Percentiles rank a stretch among this genome's conserved stretches.
Evolutionary conservation across 805 yeast species (phyloP).

Genomic region (Metschnikowia corniflorae): DNA sequence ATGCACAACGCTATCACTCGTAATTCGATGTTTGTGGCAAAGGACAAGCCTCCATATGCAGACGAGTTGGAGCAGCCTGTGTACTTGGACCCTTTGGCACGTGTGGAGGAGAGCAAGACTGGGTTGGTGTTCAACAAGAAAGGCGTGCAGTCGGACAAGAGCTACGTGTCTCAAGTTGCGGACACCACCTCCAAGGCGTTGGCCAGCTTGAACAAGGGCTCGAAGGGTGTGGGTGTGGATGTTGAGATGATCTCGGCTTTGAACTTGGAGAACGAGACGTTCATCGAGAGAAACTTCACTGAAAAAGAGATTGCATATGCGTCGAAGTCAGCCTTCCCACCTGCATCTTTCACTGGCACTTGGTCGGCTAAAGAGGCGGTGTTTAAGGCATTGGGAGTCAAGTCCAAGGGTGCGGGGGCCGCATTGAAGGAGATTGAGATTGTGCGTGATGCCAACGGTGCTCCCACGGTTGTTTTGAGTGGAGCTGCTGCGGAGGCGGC

Average conservation of each 20-base stretch:
- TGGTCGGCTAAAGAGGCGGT: slow-evolving; percentile 99
- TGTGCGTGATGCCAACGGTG: slow-evolving; percentile 64
- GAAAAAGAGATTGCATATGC: slow-evolving; percentile 77
- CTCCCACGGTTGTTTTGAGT: slow-evolving; percentile 72
- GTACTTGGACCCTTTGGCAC: slow-evolving; percentile 93
- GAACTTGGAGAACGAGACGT: slow-evolving; percentile 85
- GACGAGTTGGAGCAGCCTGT: slow-evolving; percentile 86
- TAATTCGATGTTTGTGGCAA: slow-evolving; percentile 88
- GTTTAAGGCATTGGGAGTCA: slow-evolving; percentile 89
- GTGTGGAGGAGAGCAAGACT: slow-evolving; percentile 48
- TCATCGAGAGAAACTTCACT: slow-evolving; percentile 90
- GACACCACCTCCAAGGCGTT: slow-evolving; percentile 64
- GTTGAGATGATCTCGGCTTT: slow-evolving; percentile 83
- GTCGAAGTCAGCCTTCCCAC: slow-evolving; percentile 64
- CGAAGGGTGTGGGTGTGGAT: slow-evolving; percentile 90
- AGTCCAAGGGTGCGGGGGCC: slow-evolving; percentile 93
- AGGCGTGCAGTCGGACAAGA: slow-evolving; percentile 44
- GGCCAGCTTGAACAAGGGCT: slow-evolving; percentile 49
- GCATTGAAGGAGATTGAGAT: slow-evolving; percentile 89
- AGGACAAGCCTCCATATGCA: slow-evolving; percentile 88
- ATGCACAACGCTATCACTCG: slow-evolving; percentile 92
- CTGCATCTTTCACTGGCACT: slow-evolving; percentile 92
- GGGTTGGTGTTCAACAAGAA: slow-evolving; percentile 48
- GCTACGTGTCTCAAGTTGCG: slow-evolving; percentile 47
- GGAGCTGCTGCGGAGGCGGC: slow-evolving; percentile 83